phyloP scores from a whole-genome alignment of 805 yeast species.

The Hanseniaspora meyeri region DNA sequence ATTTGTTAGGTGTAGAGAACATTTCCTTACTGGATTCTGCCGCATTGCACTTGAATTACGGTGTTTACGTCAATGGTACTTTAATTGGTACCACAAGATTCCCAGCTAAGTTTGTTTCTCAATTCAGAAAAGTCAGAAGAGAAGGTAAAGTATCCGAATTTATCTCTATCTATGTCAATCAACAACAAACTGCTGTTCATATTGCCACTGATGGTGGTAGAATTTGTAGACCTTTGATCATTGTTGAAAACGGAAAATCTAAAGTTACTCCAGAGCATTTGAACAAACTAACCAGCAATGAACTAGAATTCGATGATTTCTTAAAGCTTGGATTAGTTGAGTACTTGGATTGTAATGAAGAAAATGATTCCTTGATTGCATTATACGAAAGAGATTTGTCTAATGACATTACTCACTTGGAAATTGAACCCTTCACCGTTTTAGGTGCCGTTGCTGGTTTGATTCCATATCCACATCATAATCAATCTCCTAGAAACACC shows the following conservation, averaged over 20 bases:
- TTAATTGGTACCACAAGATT: conserved; percentile 78
- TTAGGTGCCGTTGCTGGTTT: conserved; percentile 88
- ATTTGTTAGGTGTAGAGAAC: conserved; percentile 78
- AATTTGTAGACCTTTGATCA: conserved; percentile 90
- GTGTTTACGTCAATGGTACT: conserved; percentile 89
- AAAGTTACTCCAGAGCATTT: conserved; percentile 65
- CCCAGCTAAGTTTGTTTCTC: conserved; percentile 68
- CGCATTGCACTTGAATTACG: conserved; percentile 66
- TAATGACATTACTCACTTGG: conserved; percentile 66
- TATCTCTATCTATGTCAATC: conserved; percentile 78
- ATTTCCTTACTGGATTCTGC: conserved; percentile 71
- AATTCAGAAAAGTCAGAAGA: conserved; percentile 72
- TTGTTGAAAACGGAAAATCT: conserved; percentile 61
- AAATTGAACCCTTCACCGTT: conserved; percentile 88
- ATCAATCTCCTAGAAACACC: conserved; percentile 84
- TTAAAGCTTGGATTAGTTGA: conserved; percentile 78
- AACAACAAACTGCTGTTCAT: conserved; percentile 85
- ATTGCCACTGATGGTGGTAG: conserved; percentile 99
- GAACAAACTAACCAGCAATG: conserved; percentile 47
- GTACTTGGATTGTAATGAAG: conserved; percentile 93
- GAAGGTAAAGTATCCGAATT: conserved; percentile 78
- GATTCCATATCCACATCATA: conserved; percentile 86
- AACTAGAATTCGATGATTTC: conserved; percentile 84
- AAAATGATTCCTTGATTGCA: conserved; percentile 87
- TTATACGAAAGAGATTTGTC: conserved; percentile 60